These are phyloP conservation scores for Lignosus rhinocerotis DNA, from an alignment of 1,284 basidiomycete species.

Conservation along the genomic window DNA sequence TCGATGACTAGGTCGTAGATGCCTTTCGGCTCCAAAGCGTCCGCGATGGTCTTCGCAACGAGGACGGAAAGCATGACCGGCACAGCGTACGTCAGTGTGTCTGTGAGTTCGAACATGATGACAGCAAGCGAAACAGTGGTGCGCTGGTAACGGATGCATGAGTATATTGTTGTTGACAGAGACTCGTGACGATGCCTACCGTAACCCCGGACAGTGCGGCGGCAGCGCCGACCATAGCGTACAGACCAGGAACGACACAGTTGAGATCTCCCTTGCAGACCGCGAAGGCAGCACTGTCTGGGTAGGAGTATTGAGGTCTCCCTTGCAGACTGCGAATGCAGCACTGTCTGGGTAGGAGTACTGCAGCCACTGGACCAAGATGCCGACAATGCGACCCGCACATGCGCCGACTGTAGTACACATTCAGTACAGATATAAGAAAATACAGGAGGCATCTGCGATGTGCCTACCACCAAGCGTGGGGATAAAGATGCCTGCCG, in stretches of 20 bases:
- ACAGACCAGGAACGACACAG: conserved; percentile 83
- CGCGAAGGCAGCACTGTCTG: conserved; percentile 63
- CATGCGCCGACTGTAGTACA: conserved; percentile 80
- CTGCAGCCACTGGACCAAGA: conserved; percentile 80
- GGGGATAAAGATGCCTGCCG: conserved; percentile 97
- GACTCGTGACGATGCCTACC: conserved; percentile 35
- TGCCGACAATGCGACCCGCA: conserved; percentile 87
- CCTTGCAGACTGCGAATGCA: conserved; percentile 68
- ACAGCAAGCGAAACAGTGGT: conserved; percentile 93
- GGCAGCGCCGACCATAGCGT: conserved; percentile 92
- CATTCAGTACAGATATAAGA: neutral
- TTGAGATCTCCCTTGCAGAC: conserved; percentile 64
- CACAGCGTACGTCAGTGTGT: conserved; percentile 91
- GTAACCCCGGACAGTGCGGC: conserved; percentile 89
- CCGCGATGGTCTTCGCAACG: conserved; percentile 91
- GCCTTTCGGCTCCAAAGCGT: conserved; percentile 90
- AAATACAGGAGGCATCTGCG: neutral
- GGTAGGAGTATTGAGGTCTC: conserved; percentile 69
- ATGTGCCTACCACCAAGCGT: conserved; percentile 64
- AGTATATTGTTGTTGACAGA: neutral
- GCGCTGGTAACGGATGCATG: conserved; percentile 45
- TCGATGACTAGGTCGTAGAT: conserved; percentile 97
- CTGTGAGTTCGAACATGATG: conserved; percentile 97
- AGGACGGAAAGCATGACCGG: conserved; percentile 92
- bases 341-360: conserved; percentile 60